These are phyloP conservation scores for Clausena lansium DNA, from an alignment of 345 rosid species.

Conservation along the genomic window DNA sequence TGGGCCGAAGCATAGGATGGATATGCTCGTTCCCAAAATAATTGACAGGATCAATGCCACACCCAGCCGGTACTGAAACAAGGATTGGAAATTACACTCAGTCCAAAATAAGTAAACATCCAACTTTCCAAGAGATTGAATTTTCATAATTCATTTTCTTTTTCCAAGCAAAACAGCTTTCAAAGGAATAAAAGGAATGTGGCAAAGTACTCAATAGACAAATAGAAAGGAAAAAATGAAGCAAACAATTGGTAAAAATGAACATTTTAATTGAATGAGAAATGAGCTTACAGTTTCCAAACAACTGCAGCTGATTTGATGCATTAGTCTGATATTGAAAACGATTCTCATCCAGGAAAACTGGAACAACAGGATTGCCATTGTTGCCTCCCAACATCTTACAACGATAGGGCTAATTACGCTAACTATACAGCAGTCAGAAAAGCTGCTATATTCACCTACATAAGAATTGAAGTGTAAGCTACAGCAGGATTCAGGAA, in stretches of 20 bases:
- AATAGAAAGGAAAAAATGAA: neutral
- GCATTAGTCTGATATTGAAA: constrained; percentile 59
- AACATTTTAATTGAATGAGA: constrained; percentile 1
- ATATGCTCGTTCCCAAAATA: constrained; percentile 59
- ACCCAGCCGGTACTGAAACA: constrained; percentile 58
- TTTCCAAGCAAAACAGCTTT: neutral
- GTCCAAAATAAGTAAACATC: neutral
- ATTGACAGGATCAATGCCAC: constrained; percentile 60
- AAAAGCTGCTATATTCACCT: constrained; percentile 25
- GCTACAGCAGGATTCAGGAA: neutral
- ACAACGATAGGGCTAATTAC: constrained; percentile 8
- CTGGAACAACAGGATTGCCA: constrained; percentile 50
- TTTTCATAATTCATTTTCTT: neutral
- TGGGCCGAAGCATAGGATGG: constrained; percentile 46
- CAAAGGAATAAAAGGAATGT: neutral
- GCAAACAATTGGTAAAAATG: neutral
- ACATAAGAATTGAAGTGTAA: constrained; percentile 13
- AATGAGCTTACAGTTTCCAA: constrained; percentile 55
- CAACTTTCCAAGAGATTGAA: neutral
- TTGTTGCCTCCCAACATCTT: constrained; percentile 76
- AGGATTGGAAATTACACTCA: constrained; percentile 14
- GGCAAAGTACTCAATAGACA: neutral
- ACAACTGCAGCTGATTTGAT: constrained; percentile 71
- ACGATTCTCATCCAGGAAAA: constrained; percentile 46
- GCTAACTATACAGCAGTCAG: constrained; percentile 18